Evolutionary conservation across 2,329 filamentous ascomycete species (phyloP).

Genomic region (Davidsoniella virescens): DNA sequence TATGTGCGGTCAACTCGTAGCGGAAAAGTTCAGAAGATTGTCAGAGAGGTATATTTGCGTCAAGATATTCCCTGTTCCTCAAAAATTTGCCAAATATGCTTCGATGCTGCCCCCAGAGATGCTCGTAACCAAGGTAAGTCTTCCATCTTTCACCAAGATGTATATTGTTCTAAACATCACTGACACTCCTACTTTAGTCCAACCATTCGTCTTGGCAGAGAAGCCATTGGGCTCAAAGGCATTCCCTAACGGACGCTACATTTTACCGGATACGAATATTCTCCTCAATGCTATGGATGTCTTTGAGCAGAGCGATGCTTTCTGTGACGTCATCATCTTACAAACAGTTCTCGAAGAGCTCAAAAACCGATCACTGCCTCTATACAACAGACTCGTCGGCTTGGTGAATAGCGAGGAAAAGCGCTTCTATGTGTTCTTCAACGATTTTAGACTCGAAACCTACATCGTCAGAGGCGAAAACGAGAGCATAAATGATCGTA

Average conservation of each 20-base stretch:
- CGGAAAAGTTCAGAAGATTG: conserved; percentile 97
- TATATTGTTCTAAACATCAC: not conserved
- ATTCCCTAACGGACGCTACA: conserved; percentile 79
- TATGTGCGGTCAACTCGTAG: conserved; percentile 89
- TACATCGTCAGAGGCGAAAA: conserved; percentile 58
- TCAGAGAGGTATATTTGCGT: conserved; percentile 86
- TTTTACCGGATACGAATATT: conserved; percentile 91
- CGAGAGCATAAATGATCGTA: conserved; percentile 90
- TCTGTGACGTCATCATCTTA: conserved; percentile 91
- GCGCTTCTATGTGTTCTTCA: conserved; percentile 97
- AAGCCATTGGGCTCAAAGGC: conserved; percentile 68
- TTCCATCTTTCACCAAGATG: not conserved
- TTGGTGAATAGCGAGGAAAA: conserved; percentile 93
- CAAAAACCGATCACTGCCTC: conserved; percentile 77
- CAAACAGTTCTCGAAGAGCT: conserved; percentile 95
- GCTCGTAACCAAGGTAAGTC: conserved; percentile 57
- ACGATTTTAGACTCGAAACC: conserved; percentile 89
- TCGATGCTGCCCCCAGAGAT: conserved; percentile 58
- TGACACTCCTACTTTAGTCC: conserved; percentile 30
- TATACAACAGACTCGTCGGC: conserved; percentile 84
- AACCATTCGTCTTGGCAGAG: conserved; percentile 76
- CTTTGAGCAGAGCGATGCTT: conserved; percentile 80
- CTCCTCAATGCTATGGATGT: conserved; percentile 92
- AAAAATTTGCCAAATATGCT: conserved; percentile 64
- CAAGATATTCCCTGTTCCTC: conserved; percentile 97